Conservation (phyloP, 441 rosid genomes). For the Pelargonium citronellum region DNA sequence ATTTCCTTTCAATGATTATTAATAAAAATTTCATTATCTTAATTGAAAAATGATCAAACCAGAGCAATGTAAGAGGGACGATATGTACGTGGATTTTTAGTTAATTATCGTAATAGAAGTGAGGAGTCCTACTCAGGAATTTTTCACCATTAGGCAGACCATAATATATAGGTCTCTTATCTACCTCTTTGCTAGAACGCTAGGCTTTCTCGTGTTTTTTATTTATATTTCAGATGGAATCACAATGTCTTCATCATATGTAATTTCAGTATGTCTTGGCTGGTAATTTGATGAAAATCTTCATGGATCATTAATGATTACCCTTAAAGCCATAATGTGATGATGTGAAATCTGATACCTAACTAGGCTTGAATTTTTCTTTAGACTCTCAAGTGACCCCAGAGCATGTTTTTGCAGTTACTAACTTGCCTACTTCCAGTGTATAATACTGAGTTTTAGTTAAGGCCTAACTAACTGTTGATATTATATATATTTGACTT, state of each 20-base stretch:
- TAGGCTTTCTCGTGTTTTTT: not conserved
- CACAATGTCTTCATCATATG: not conserved
- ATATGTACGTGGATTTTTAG: not conserved
- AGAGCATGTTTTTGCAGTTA: not conserved
- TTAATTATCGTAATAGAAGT: not conserved
- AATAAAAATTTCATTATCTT: not conserved
- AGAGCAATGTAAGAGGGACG: not conserved
- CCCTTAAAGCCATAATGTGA: conserved; percentile 1
- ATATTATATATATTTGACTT: not conserved
- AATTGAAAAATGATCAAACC: not conserved
- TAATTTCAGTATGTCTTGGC: not conserved
- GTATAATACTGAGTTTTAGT: not conserved
- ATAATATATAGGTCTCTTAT: not conserved
- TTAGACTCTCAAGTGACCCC: not conserved
- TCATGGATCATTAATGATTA: not conserved
- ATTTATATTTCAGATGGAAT: not conserved
- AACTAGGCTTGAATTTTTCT: not conserved
- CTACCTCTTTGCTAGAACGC: not conserved
- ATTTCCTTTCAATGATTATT: conserved; percentile 1
- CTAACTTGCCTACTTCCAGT: not conserved
- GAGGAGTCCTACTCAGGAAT: not conserved
- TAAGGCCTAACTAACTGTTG: not conserved
- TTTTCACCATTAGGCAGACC: not conserved
- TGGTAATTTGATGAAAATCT: conserved; percentile 2
- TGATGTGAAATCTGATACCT: not conserved